phyloP scores from a whole-genome alignment of 495 filamentous ascomycete genomes.

The Diplogelasinospora grovesii region DNA sequence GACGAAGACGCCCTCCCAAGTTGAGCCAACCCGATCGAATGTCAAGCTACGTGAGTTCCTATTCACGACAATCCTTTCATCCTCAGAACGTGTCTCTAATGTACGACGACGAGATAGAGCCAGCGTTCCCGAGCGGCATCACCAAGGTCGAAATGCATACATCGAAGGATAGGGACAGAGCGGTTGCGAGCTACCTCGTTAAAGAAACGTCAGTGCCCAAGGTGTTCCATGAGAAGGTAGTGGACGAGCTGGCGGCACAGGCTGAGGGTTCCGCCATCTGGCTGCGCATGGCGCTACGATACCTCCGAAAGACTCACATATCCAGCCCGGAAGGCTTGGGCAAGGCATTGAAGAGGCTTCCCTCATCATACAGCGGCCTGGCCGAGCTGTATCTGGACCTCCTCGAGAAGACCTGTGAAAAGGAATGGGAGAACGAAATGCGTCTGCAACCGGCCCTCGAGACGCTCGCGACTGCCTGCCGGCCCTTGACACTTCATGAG shows the following conservation, averaged over 20 bases:
- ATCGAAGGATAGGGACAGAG: not conserved
- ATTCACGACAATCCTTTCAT: slow-evolving; percentile 3
- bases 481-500: slow-evolving; percentile 4
- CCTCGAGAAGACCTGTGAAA: no score
- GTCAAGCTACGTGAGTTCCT: not conserved
- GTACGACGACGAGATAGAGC: slow-evolving; percentile 6
- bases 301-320: not conserved
- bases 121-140: not conserved
- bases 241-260: slow-evolving; percentile 2
- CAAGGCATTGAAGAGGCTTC: not conserved
- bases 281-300: slow-evolving; percentile 1
- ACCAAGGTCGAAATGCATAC: not conserved
- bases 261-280: slow-evolving; percentile 9
- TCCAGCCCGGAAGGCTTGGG: not conserved
- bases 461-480: slow-evolving; percentile 3
- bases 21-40: not conserved
- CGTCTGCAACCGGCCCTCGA: slow-evolving; percentile 3
- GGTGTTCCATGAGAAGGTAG: not conserved
- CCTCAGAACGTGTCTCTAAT: slow-evolving; percentile 1
- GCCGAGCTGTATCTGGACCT: not conserved
- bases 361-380: slow-evolving; percentile 1
- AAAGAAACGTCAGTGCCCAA: not conserved
- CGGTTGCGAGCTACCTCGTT: slow-evolving; percentile 1
- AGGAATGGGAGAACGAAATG: slow-evolving; percentile 2
- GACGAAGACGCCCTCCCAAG: not conserved